Conservation (phyloP, 495 filamentous ascomycete species). For the Apiosordaria backusii region DNA sequence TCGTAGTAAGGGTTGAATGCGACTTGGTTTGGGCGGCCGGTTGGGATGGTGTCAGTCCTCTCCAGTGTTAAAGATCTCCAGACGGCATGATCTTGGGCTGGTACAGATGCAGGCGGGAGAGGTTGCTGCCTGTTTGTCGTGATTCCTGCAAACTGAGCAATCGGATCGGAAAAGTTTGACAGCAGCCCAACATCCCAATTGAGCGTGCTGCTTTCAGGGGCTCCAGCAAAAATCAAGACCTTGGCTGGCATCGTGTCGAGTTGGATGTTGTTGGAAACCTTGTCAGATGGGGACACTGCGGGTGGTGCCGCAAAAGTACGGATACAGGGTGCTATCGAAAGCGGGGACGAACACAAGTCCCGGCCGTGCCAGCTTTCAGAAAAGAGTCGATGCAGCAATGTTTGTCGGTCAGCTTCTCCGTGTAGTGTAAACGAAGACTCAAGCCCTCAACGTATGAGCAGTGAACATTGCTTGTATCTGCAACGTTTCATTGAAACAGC, state of each 20-base stretch:
- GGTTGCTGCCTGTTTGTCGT: slow-evolving; percentile 6
- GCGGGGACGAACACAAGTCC: too few species aligned
- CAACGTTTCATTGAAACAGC: too few species aligned
- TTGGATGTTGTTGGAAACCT: neutral
- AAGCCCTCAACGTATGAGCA: too few species aligned
- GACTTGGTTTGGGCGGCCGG: slow-evolving; percentile 49
- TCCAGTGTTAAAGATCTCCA: slow-evolving; percentile 50
- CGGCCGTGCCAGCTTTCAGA: too few species aligned
- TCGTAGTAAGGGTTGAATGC: slow-evolving; percentile 22
- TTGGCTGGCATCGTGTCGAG: slow-evolving; percentile 42
- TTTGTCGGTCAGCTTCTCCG: too few species aligned
- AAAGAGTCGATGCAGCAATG: too few species aligned
- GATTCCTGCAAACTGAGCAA: slow-evolving; percentile 46
- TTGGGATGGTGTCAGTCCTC: slow-evolving; percentile 33
- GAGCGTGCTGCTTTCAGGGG: slow-evolving; percentile 52
- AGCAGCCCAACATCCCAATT: slow-evolving; percentile 57
- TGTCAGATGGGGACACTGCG: neutral
- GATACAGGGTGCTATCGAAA: too few species aligned
- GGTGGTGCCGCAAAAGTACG: too few species aligned
- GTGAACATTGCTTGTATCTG: neutral
- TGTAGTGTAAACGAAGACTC: too few species aligned
- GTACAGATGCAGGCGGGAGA: slow-evolving; percentile 11
- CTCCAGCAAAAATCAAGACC: slow-evolving; percentile 59
- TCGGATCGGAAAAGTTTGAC: slow-evolving; percentile 38
- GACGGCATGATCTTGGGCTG: slow-evolving; percentile 29